These are phyloP conservation scores for Trapa incisa DNA, from an alignment of 345 rosid species.

Conservation along the genomic window DNA sequence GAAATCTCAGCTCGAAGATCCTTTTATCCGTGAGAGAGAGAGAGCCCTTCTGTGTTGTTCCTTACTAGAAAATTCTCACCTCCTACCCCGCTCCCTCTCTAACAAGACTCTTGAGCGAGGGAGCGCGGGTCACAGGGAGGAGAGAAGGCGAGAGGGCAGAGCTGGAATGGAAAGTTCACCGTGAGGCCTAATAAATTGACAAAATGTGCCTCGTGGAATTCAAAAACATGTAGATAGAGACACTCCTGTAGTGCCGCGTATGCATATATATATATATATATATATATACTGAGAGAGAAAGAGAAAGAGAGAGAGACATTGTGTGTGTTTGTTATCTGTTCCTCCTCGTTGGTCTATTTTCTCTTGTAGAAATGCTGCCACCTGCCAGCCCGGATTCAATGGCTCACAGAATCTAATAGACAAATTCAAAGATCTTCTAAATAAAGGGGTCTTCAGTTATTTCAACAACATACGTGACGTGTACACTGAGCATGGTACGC, in stretches of 20 bases:
- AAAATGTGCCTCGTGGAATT: slow-evolving; percentile 2
- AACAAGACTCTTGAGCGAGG: neutral
- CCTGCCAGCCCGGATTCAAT: too few relatives aligned
- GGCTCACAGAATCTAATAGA: too few relatives aligned
- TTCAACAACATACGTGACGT: too few relatives aligned
- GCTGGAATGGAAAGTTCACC: neutral
- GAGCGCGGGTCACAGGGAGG: neutral
- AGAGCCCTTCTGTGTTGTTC: neutral
- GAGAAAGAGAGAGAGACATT: neutral
- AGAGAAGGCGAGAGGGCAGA: neutral
- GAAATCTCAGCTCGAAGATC: slow-evolving; percentile 1
- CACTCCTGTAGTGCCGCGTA: neutral
- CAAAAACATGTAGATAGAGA: neutral
- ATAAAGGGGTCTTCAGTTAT: too few relatives aligned
- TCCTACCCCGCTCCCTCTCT: neutral
- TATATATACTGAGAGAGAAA: neutral
- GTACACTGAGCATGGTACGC: too few relatives aligned
- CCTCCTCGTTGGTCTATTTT: too few relatives aligned
- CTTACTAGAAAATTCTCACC: neutral
- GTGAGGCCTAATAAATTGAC: neutral
- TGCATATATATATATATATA: too few relatives aligned
- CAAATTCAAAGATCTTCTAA: too few relatives aligned
- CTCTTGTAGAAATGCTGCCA: too few relatives aligned
- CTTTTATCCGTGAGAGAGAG: neutral
- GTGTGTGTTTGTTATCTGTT: too few relatives aligned